Conservation (phyloP, 208 protist genomes). For the Acanthamoeba royreba region DNA sequence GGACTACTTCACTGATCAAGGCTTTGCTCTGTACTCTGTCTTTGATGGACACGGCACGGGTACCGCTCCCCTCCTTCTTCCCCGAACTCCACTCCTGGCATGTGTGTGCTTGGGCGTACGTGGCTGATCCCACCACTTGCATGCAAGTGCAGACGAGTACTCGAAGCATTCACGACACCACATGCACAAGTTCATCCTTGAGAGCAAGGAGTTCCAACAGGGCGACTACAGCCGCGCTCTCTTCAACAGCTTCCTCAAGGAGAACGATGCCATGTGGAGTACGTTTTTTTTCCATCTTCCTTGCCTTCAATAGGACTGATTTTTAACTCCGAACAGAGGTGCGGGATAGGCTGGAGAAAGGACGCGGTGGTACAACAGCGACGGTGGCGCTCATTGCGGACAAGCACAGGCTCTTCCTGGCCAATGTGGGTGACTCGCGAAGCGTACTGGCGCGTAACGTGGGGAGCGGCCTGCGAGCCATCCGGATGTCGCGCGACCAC, state of each 20-base stretch:
- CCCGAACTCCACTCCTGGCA: not conserved
- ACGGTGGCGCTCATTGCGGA: not conserved
- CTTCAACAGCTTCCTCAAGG: not conserved
- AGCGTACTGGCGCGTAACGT: not conserved
- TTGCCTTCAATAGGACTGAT: no score
- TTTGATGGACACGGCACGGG: not conserved
- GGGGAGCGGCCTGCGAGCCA: not conserved
- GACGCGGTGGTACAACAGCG: not conserved
- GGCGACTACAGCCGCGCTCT: not conserved
- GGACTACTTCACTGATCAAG: not conserved
- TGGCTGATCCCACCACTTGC: not conserved
- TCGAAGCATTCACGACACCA: not conserved
- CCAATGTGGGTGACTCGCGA: not conserved
- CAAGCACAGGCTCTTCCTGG: not conserved
- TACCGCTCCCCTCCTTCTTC: not conserved
- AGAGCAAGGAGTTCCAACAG: not conserved
- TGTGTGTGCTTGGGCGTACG: not conserved
- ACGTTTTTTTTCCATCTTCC: not conserved
- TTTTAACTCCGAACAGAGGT: no score
- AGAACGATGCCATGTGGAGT: not conserved
- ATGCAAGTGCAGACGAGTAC: not conserved
- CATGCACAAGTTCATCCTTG: not conserved
- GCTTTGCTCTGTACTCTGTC: not conserved
- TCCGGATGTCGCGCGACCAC: not conserved
- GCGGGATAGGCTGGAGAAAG: not conserved